Conservation (phyloP, 1,284 basidiomycete genomes). For the Puccinia horiana region DNA sequence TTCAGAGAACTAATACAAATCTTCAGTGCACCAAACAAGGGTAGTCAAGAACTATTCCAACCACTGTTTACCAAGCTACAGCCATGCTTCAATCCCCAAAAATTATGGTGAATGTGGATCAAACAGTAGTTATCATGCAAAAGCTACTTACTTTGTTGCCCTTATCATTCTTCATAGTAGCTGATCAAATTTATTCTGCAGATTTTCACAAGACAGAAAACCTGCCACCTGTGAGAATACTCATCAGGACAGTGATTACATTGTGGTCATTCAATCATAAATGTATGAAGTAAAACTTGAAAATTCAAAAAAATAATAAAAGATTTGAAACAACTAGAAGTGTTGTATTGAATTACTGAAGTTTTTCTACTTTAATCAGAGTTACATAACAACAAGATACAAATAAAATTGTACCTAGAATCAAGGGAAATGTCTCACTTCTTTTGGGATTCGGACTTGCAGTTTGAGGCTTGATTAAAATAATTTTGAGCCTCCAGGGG, state of each 20-base stretch:
- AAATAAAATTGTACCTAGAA: too few species aligned
- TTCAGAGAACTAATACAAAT: background rate
- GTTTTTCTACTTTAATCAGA: too few species aligned
- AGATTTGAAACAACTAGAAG: too few species aligned
- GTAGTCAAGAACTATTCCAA: background rate
- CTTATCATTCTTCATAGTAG: background rate
- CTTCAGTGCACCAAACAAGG: background rate
- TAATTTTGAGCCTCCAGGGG: too few species aligned
- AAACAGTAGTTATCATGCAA: slow-evolving; percentile 9
- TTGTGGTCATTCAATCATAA: slow-evolving; percentile 27
- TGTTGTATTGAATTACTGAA: too few species aligned
- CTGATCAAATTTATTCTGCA: background rate
- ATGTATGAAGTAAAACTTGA: slow-evolving; percentile 28
- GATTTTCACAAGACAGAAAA: slow-evolving; percentile 36
- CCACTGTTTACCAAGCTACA: too few species aligned
- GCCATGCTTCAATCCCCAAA: too few species aligned
- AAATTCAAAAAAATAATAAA: too few species aligned
- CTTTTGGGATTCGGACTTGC: too few species aligned
- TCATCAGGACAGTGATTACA: slow-evolving; percentile 28
- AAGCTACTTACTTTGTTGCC: slow-evolving; percentile 26
- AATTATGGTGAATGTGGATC: background rate
- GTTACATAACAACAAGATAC: too few species aligned
- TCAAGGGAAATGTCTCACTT: too few species aligned
- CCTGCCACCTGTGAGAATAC: slow-evolving; percentile 23
- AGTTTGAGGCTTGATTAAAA: too few species aligned